These are phyloP conservation scores for Brassica juncea DNA, from an alignment of 345 rosid genomes.

Conservation along the genomic window DNA sequence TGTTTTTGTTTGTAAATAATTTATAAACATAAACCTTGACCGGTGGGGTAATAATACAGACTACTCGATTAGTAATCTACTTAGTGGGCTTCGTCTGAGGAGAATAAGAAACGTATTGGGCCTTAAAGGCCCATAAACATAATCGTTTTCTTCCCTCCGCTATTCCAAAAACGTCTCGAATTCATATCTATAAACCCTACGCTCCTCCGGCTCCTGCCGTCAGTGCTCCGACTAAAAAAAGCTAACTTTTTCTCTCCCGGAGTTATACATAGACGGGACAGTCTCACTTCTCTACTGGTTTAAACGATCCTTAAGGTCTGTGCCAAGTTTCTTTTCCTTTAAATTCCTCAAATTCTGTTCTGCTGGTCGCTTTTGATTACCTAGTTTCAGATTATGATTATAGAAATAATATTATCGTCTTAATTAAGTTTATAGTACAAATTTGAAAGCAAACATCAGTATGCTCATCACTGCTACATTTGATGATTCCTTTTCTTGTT, in stretches of 20 bases:
- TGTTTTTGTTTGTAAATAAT: background rate
- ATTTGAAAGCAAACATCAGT: background rate
- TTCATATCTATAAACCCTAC: conserved; percentile 35
- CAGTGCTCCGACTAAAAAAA: background rate
- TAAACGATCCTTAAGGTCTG: conserved; percentile 9
- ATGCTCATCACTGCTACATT: background rate
- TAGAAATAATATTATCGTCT: background rate
- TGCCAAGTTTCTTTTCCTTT: background rate
- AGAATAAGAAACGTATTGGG: background rate
- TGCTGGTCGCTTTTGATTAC: background rate
- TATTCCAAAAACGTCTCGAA: conserved; percentile 3
- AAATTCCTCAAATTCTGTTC: background rate
- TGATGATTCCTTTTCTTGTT: background rate
- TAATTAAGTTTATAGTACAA: background rate
- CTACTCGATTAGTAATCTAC: background rate
- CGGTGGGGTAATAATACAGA: background rate
- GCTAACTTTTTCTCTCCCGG: background rate
- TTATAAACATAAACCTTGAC: background rate
- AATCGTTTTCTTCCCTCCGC: conserved; percentile 28
- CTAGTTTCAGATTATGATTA: background rate
- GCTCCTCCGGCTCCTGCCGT: conserved; percentile 30
- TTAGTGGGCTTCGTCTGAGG: background rate
- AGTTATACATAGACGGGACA: conserved; percentile 1
- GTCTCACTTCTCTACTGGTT: conserved; percentile 2
- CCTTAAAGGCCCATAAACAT: background rate